Conservation (phyloP, 805 yeast genomes). For the Ascoidea tarda region DNA sequence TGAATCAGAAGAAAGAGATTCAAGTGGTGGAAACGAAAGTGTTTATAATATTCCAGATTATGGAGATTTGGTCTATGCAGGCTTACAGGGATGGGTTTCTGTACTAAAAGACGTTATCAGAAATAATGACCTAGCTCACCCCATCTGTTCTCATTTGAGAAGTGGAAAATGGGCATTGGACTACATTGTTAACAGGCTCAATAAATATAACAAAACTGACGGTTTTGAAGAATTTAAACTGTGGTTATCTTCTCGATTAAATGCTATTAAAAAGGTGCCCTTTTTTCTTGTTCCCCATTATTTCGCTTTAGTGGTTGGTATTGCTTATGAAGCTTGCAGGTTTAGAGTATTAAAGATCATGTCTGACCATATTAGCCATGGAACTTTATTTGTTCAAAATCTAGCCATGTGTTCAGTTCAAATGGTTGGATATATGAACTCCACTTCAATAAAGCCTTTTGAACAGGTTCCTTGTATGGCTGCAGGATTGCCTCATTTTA, state of each 20-base stretch:
- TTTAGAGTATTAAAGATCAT: slow-evolving; percentile 47
- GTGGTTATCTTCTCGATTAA: slow-evolving; percentile 60
- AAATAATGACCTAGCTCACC: slow-evolving; percentile 70
- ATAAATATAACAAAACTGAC: slow-evolving; percentile 33
- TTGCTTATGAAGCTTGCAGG: slow-evolving; percentile 74
- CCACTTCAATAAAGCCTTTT: slow-evolving; percentile 63
- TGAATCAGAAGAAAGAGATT: slow-evolving; percentile 81
- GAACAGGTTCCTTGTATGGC: slow-evolving; percentile 64
- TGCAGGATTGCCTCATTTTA: slow-evolving; percentile 93
- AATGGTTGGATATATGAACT: slow-evolving; percentile 63
- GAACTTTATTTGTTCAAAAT: slow-evolving; percentile 66
- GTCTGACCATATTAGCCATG: slow-evolving; percentile 35
- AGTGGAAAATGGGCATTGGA: slow-evolving; percentile 86
- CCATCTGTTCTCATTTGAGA: slow-evolving; percentile 68
- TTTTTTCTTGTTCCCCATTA: slow-evolving; percentile 75
- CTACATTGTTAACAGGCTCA: slow-evolving; percentile 47
- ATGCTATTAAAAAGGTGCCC: slow-evolving; percentile 53
- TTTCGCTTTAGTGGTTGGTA: slow-evolving; percentile 70
- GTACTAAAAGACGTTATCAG: slow-evolving; percentile 47
- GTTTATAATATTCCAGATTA: slow-evolving; percentile 58
- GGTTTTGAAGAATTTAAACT: slow-evolving; percentile 40
- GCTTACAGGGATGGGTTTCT: slow-evolving; percentile 85
- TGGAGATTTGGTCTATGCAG: slow-evolving; percentile 75
- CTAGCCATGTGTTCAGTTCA: slow-evolving; percentile 75
- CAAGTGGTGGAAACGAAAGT: slow-evolving; percentile 58